These are phyloP conservation scores for Penicillium bialowiezense DNA, from an alignment of 495 filamentous ascomycete species.

Conservation along the genomic window DNA sequence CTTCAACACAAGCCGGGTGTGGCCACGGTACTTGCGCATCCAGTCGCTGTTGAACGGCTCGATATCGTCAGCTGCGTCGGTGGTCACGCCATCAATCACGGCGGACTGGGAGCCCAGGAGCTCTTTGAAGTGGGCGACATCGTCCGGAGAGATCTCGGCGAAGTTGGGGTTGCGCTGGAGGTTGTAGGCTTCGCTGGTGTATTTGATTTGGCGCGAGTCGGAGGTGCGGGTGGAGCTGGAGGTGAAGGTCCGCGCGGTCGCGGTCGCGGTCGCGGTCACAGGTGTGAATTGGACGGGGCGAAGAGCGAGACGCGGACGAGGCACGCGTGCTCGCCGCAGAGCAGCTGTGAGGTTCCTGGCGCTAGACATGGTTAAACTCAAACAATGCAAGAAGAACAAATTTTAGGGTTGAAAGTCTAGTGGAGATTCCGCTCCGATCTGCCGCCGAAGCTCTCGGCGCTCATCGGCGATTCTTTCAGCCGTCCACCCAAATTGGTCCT, in stretches of 20 bases:
- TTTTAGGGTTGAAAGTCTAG: conserved; percentile 13
- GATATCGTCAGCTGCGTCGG: conserved; percentile 71
- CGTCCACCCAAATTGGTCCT: neutral
- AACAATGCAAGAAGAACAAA: conserved; percentile 14
- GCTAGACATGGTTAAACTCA: conserved; percentile 38
- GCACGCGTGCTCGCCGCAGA: conserved; percentile 40
- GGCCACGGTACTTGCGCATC: conserved; percentile 98
- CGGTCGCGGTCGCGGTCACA: conserved; percentile 11
- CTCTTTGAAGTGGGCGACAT: conserved; percentile 76
- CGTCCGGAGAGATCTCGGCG: conserved; percentile 61
- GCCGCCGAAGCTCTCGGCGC: conserved; percentile 8
- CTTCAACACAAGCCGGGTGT: conserved; percentile 82
- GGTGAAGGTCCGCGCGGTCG: conserved; percentile 32
- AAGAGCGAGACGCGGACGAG: conserved; percentile 27
- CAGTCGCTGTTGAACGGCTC: conserved; percentile 95
- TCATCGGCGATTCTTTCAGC: conserved; percentile 6
- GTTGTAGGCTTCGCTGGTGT: conserved; percentile 79
- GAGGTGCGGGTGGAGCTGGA: conserved; percentile 26
- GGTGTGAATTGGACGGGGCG: conserved; percentile 24
- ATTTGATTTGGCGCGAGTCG: conserved; percentile 56
- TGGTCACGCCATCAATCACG: conserved; percentile 77
- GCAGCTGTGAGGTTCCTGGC: conserved; percentile 36
- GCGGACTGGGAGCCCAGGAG: conserved; percentile 73
- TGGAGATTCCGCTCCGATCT: conserved; percentile 26
- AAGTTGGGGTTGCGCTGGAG: conserved; percentile 77